phyloP scores from a whole-genome alignment of 768 basidiomycete species.

The Asterophora parasitica region DNA sequence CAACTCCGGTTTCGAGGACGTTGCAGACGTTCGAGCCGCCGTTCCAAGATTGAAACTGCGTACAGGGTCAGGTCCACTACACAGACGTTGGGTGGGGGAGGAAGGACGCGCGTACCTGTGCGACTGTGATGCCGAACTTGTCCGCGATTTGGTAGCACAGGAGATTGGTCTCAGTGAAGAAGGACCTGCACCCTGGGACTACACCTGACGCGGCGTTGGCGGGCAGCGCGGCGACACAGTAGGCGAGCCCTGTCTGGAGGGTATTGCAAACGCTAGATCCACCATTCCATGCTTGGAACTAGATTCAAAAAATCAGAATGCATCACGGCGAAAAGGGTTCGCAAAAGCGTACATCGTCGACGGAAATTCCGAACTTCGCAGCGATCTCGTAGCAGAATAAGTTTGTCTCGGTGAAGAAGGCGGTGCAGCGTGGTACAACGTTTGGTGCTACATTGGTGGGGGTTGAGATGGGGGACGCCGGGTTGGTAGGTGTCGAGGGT shows the following conservation, averaged over 20 bases:
- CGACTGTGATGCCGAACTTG: conserved; percentile 4
- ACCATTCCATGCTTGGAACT: conserved; percentile 7
- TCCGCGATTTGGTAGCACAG: conserved; percentile 9
- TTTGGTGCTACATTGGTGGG: conserved; percentile 4
- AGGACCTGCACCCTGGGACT: conserved; percentile 6
- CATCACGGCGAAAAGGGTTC: not conserved
- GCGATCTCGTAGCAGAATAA: conserved; percentile 7
- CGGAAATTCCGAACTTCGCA: conserved; percentile 4
- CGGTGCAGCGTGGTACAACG: conserved; percentile 6
- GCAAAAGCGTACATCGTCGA: conserved; percentile 1
- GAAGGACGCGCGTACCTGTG: not conserved
- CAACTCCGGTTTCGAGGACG: conserved; percentile 1
- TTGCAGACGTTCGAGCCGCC: conserved; percentile 9
- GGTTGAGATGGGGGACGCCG: not conserved
- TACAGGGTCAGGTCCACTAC: not conserved
- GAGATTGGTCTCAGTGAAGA: conserved; percentile 7
- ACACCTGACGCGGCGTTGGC: conserved; percentile 5
- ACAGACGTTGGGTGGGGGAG: not conserved
- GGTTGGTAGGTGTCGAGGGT: not conserved
- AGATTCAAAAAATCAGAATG: not conserved
- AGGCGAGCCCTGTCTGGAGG: not conserved
- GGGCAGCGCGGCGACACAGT: conserved; percentile 8
- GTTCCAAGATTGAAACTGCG: conserved; percentile 5
- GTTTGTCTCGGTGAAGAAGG: conserved; percentile 11
- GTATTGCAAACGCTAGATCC: conserved; percentile 3